Conservation (phyloP, 176 grass and related monocot genomes). For the Raddia guianensis region DNA sequence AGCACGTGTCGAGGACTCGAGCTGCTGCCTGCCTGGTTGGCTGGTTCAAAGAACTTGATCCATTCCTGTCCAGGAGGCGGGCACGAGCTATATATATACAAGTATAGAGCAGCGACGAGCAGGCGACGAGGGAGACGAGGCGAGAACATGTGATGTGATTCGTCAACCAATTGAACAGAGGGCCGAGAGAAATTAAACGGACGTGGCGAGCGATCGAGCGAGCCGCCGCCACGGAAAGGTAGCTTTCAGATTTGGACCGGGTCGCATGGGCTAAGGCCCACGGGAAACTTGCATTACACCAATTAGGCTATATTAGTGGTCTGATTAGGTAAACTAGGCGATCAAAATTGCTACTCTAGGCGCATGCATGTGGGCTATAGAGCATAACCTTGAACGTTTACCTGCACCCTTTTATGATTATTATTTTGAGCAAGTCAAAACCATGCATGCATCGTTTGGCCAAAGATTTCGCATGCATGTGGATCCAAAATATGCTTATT, state of each 20-base stretch:
- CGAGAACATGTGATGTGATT: neutral
- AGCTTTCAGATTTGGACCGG: neutral
- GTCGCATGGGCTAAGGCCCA: neutral
- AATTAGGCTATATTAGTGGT: no score
- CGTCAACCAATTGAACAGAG: neutral
- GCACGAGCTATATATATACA: neutral
- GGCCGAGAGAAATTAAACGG: neutral
- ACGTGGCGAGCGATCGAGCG: neutral
- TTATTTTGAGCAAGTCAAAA: neutral
- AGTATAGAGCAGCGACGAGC: neutral
- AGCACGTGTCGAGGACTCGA: no score
- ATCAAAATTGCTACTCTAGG: neutral
- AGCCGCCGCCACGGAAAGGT: neutral
- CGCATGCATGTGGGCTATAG: neutral
- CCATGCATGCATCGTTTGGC: neutral
- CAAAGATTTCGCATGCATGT: neutral
- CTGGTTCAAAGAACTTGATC: neutral
- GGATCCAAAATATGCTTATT: neutral
- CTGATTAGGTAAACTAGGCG: neutral
- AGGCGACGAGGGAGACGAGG: neutral
- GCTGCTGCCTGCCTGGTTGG: neutral
- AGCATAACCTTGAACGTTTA: neutral
- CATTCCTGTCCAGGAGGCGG: neutral
- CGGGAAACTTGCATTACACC: no score
- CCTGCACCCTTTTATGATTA: neutral